Conservation (phyloP, 805 yeast genomes). For the Wickerhamomyces xylosicus region DNA sequence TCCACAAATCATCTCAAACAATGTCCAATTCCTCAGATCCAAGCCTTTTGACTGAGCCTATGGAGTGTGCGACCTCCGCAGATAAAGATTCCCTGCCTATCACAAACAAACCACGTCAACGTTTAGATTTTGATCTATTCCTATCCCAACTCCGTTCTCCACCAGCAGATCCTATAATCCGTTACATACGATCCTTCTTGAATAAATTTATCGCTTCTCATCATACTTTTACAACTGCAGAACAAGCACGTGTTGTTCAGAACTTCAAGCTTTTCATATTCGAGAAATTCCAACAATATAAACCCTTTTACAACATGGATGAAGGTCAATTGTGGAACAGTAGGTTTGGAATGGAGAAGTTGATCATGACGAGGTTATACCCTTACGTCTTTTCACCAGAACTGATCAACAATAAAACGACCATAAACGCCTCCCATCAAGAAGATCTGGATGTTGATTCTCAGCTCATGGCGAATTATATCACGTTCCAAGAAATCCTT, state of each 20-base stretch:
- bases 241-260: slow-evolving; percentile 63
- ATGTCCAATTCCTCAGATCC: no score
- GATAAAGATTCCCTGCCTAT: no score
- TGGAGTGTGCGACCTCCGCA: no score
- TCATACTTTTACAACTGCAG: slow-evolving; percentile 51
- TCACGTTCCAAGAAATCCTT: slow-evolving; percentile 51
- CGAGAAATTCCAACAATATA: slow-evolving; percentile 46
- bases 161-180: slow-evolving; percentile 80
- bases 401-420: slow-evolving; percentile 26
- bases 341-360: slow-evolving; percentile 84
- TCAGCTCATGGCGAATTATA: slow-evolving; percentile 37
- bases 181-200: slow-evolving; percentile 77
- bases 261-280: slow-evolving; percentile 73
- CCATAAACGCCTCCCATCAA: slow-evolving; percentile 43
- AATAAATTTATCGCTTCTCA: slow-evolving; percentile 50
- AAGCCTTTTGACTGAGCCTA: no score
- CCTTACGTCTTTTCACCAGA: slow-evolving; percentile 72
- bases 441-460: slow-evolving; percentile 57
- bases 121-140: slow-evolving; percentile 85
- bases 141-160: slow-evolving; percentile 59
- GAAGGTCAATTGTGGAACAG: slow-evolving; percentile 57
- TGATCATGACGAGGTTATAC: slow-evolving; percentile 82
- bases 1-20: no score
- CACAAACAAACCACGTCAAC: not conserved
- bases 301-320: slow-evolving; percentile 67